phyloP scores from a whole-genome alignment of 2,329 filamentous ascomycete genomes.

The Stachybotrys echinatus region DNA sequence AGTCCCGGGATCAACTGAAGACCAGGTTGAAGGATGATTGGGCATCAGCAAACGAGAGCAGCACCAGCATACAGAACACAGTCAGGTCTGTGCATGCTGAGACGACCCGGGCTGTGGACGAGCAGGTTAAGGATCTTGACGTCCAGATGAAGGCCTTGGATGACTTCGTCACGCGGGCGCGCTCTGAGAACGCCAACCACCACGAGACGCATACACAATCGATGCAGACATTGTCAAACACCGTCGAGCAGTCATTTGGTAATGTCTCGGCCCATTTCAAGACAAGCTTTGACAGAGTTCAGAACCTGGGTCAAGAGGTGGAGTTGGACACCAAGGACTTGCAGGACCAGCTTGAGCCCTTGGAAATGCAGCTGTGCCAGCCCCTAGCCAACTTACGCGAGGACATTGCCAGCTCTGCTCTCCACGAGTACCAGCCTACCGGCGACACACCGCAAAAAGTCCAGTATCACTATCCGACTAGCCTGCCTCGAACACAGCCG shows the following conservation, averaged over 20 bases:
- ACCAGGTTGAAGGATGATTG: constrained; percentile 81
- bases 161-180: constrained; percentile 80
- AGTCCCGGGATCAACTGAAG: constrained; percentile 74
- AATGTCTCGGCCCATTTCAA: constrained; percentile 67
- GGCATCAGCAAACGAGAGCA: constrained; percentile 72
- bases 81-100: constrained; percentile 86
- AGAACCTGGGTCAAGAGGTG: constrained; percentile 65
- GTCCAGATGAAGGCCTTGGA: constrained; percentile 87
- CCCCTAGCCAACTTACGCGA: constrained; percentile 68
- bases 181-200: constrained; percentile 73
- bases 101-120: constrained; percentile 83
- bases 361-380: constrained; percentile 56
- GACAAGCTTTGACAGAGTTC: constrained; percentile 61
- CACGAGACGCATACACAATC: constrained; percentile 65
- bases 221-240: constrained; percentile 58
- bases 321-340: constrained; percentile 53
- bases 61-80: constrained; percentile 74
- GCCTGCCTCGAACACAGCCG: constrained; percentile 66
- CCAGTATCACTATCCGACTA: constrained; percentile 74
- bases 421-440: constrained; percentile 80
- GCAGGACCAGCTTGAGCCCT: constrained; percentile 53
- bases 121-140: constrained; percentile 81
- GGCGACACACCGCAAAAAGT: constrained; percentile 80
- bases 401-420: constrained; percentile 55
- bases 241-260: constrained; percentile 67